Base-by-base conservation (phyloP, 139 green algal species). In the Haematococcus lacustris region DNA sequence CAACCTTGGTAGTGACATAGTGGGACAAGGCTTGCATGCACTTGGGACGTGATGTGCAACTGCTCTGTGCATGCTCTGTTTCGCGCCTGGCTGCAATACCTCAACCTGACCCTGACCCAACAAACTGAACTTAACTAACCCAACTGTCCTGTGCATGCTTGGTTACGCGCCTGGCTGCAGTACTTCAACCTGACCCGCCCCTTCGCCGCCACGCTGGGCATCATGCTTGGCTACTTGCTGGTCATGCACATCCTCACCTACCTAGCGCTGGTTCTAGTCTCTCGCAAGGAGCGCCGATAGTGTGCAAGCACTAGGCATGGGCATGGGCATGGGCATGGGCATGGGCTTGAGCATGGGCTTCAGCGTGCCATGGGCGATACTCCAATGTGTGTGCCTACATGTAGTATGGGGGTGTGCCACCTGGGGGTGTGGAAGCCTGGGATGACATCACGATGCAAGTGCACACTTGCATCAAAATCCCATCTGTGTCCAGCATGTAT, bases 181-280 rank as follows among this genome's bases (percentile, higher is more conserved):
- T 79, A 79, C 61, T 75, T 79, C 30, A 17, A 68, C 33, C n/a
- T 75, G 35, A 67, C 34, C 61, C 35, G 62, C 61, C 64, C 64
- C 2, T 63, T 75, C 35, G 70, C 60, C 60, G 50, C 53, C 57
- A 47, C 39, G 35, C 17, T 62, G 26, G 68, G 70, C 0, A 79
- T 79, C 5, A 47, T 79, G 50, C 5, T 75, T 1, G 74, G 64
- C 26, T 79, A 79, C 68, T 51, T 71, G 66, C 3, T 38, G 7
- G 71, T 75, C 67, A 66, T 71, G 59, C 74, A 79, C 62, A 4
- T 71, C 17, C 17, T 68, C 6, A 79, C 74, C 1, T 79, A 69
- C 61, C 13, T 47, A 3, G 74, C 53, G 53, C 53, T 64, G 67
- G 34, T 68, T 59, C 47, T 64, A 71, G 40, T 37, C 26, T 47